These are phyloP conservation scores for Cunninghamia lanceolata DNA, from an alignment of 75 land plant species.

Conservation along the genomic window DNA sequence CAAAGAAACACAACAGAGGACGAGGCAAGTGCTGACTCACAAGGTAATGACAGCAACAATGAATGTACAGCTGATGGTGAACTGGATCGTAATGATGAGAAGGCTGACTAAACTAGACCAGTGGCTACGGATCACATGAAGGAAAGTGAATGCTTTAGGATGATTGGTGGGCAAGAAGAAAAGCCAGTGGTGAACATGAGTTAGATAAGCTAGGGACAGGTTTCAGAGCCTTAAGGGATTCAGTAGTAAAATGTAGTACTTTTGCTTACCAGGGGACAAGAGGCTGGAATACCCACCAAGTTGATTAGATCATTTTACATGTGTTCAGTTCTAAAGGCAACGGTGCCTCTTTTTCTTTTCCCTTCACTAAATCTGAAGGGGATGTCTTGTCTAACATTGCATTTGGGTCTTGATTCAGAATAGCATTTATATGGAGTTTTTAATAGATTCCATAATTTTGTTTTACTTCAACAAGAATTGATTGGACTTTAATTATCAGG, in stretches of 20 bases:
- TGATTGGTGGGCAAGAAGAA: background rate
- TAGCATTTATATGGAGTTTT: background rate
- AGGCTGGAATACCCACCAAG: background rate
- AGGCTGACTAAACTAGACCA: background rate
- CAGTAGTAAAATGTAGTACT: background rate
- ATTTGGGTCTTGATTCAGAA: background rate
- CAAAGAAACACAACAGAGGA: background rate
- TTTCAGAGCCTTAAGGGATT: background rate
- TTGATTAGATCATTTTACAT: background rate
- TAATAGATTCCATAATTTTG: background rate
- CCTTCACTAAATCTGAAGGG: background rate
- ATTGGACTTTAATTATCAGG: background rate
- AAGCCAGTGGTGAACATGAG: background rate
- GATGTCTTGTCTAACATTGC: background rate
- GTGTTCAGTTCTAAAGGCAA: background rate
- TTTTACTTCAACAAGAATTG: background rate
- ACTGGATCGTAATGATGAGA: background rate
- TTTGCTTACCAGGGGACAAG: background rate
- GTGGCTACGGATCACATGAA: background rate
- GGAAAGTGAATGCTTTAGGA: background rate
- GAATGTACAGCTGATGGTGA: background rate
- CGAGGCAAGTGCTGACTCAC: slow-evolving; percentile 6
- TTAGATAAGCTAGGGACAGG: background rate
- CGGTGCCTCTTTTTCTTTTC: background rate
- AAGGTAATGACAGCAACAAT: slow-evolving; percentile 12